Percentiles rank a stretch among this genome's conserved stretches.
Evolutionary conservation across 257 asterid genomes (phyloP).

Genomic region (Leonotis leonurus): DNA sequence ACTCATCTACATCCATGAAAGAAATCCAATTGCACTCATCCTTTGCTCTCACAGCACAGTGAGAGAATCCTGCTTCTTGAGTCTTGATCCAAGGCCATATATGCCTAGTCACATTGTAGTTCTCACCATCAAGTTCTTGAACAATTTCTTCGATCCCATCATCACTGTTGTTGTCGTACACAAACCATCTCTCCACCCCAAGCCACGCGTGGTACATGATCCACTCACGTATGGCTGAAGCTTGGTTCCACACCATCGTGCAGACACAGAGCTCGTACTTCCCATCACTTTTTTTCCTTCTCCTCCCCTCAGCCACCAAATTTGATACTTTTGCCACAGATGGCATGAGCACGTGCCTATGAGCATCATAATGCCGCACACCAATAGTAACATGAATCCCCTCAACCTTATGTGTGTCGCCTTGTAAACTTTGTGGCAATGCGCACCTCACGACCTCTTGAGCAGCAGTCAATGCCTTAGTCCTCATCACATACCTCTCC

Average conservation of each 20-base stretch:
- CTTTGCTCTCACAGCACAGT: conserved; percentile 79
- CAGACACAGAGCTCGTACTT: conserved; percentile 77
- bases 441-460: conserved; percentile 85
- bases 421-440: conserved; percentile 47
- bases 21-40: conserved; percentile 78
- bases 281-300: conserved; percentile 3
- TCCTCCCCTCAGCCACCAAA: conserved; percentile 8
- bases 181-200: conserved; percentile 90
- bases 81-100: conserved; percentile 99
- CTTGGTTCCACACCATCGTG: conserved; percentile 98
- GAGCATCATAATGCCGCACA: conserved; percentile 21
- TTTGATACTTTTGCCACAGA: conserved; percentile 66
- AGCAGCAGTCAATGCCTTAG: conserved; percentile 79
- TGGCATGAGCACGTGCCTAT: conserved; percentile 43
- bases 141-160: conserved; percentile 52
- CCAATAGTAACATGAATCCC: conserved; percentile 65
- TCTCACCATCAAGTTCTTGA: conserved; percentile 40
- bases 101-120: conserved; percentile 67
- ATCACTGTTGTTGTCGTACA: conserved; percentile 85
- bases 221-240: conserved; percentile 75
- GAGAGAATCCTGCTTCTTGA: conserved; percentile 97
- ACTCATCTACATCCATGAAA: conserved; percentile 95
- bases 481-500: conserved; percentile 29
- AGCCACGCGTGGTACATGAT: conserved; percentile 77
- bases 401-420: conserved; percentile 31